Percentiles rank a stretch among this genome's conserved stretches.
Conservation (phyloP, 371 early-diverging fungal species). For the Dinochytrium kinnereticum region DNA sequence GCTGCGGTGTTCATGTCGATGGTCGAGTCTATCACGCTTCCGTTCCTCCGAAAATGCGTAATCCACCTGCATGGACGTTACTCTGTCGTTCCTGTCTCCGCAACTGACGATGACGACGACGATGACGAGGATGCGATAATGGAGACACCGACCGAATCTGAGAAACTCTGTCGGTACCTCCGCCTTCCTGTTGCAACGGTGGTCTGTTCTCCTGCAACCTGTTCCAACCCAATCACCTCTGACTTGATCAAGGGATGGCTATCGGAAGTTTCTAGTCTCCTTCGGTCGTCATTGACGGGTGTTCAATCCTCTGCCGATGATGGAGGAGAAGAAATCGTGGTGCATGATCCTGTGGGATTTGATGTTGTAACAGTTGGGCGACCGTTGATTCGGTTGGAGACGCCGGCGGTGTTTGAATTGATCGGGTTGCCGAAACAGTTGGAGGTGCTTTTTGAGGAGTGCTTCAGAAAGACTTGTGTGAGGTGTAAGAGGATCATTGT, state of each 20-base stretch:
- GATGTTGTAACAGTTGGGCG: not conserved
- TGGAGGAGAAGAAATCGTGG: not conserved
- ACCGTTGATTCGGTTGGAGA: not conserved
- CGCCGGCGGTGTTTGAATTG: conserved; percentile 67
- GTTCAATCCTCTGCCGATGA: too few species aligned
- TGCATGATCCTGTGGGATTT: not conserved
- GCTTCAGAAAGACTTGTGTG: conserved; percentile 76
- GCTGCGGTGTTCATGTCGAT: conserved; percentile 26
- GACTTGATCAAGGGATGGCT: not conserved
- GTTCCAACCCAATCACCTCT: not conserved
- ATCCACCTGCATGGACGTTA: conserved; percentile 76
- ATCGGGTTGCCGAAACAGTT: conserved; percentile 79
- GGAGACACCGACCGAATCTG: not conserved
- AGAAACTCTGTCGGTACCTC: conserved; percentile 39
- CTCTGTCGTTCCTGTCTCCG: conserved; percentile 66
- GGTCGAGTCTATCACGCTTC: conserved; percentile 68
- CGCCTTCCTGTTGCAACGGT: conserved; percentile 37
- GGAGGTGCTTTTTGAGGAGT: conserved; percentile 84
- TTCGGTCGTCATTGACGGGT: not conserved
- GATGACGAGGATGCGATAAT: not conserved
- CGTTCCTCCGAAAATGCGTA: conserved; percentile 72
- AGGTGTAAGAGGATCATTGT: conserved; percentile 83
- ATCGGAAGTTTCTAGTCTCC: not conserved
- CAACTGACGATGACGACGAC: conserved; percentile 25
- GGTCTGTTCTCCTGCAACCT: not conserved